phyloP scores from a whole-genome alignment of 352 stramenopile species.

The Globisporangium barbulae region DNA sequence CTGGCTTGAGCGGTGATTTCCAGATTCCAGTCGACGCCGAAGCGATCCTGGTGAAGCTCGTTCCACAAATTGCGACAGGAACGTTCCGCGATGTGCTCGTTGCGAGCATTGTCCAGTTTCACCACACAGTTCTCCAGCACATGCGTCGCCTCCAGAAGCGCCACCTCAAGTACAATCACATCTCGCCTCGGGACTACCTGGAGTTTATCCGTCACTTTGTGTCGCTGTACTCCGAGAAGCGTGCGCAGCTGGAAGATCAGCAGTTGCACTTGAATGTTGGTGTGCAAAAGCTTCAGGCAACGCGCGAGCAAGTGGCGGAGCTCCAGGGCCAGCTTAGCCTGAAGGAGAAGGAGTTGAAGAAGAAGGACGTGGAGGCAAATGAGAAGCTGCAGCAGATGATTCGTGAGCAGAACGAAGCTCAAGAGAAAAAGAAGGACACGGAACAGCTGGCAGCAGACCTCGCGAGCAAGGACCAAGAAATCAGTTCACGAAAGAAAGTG shows the following conservation, averaged over 20 bases:
- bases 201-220: slow-evolving; percentile 93
- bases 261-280: slow-evolving; percentile 98
- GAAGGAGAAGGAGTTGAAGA: slow-evolving; percentile 94
- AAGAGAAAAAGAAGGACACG: slow-evolving; percentile 96
- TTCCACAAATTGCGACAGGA: slow-evolving; percentile 66
- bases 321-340: slow-evolving; percentile 89
- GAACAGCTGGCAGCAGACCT: slow-evolving; percentile 95
- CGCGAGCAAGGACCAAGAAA: slow-evolving; percentile 93
- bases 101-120: slow-evolving; percentile 85
- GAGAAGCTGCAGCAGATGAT: slow-evolving; percentile 99
- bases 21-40: slow-evolving; percentile 41
- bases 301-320: slow-evolving; percentile 95
- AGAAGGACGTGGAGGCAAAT: slow-evolving; percentile 97
- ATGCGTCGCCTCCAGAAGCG: slow-evolving; percentile 86
- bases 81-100: slow-evolving; percentile 80
- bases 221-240: slow-evolving; percentile 89
- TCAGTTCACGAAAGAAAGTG: slow-evolving; percentile 92
- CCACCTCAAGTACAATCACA: slow-evolving; percentile 87
- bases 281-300: slow-evolving; percentile 97
- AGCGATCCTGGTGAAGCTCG: slow-evolving; percentile 46
- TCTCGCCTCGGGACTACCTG: slow-evolving; percentile 91
- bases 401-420: slow-evolving; percentile 96
- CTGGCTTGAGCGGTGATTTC: slow-evolving; percentile 76
- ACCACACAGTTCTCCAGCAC: slow-evolving; percentile 79
- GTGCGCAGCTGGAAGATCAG: slow-evolving; percentile 92